These are phyloP conservation scores for Syzygium oleosum DNA, from an alignment of 345 rosid genomes.

Conservation along the genomic window DNA sequence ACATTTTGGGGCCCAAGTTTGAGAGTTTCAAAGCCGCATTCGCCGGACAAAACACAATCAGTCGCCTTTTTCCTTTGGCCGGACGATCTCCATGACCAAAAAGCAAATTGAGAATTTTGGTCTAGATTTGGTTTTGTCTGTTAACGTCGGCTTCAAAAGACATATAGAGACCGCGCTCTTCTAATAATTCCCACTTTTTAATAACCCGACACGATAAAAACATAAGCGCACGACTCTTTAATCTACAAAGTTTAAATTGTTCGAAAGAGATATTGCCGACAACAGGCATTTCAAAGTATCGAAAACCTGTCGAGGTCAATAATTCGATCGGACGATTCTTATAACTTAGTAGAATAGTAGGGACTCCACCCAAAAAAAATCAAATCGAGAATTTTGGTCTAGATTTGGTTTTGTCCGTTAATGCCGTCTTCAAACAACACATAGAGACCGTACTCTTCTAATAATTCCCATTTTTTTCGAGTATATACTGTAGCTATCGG, in stretches of 20 bases:
- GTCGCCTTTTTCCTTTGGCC: not conserved
- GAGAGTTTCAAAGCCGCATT: not conserved
- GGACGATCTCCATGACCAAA: not conserved
- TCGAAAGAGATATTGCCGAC: no score
- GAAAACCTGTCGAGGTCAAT: not conserved
- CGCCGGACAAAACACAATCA: constrained; percentile 8
- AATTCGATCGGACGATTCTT: not conserved
- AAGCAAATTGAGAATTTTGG: not conserved
- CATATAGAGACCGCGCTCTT: not conserved
- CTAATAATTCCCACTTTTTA: not conserved
- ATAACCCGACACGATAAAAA: not conserved
- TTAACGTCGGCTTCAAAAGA: not conserved
- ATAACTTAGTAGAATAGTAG: no score
- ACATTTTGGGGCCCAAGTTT: not conserved
- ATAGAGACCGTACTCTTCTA: not conserved
- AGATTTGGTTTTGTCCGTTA: not conserved
- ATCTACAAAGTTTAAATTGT: no score
- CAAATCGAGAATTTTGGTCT: not conserved
- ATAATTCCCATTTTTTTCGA: not conserved
- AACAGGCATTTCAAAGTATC: no score
- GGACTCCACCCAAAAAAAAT: not conserved
- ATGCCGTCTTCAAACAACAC: not conserved
- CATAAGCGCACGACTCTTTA: not conserved
- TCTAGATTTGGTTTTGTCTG: constrained; percentile 1
- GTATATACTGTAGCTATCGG: no score